These are phyloP conservation scores for Davidsoniella eucalypti DNA, from an alignment of 2,329 filamentous ascomycete genomes.

Conservation along the genomic window DNA sequence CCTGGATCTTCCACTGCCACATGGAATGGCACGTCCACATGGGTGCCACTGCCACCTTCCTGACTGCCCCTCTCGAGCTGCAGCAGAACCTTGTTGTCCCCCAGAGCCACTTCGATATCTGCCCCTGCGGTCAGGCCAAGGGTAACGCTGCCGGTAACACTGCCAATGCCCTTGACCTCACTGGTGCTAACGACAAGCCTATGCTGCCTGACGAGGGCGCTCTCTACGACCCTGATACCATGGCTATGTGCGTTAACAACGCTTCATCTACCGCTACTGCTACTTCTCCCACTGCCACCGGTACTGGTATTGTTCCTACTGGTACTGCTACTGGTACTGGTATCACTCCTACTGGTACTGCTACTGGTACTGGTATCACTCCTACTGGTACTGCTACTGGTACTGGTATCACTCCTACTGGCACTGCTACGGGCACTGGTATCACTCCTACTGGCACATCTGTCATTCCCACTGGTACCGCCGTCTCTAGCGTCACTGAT, in stretches of 20 bases:
- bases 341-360: background rate
- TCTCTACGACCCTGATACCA: constrained; percentile 3
- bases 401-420: background rate
- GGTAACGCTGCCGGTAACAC: constrained; percentile 48
- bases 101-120: constrained; percentile 25
- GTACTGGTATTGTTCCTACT: background rate
- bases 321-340: background rate
- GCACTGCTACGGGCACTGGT: background rate
- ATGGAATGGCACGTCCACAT: constrained; percentile 38
- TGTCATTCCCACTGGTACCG: background rate
- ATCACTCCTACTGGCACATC: background rate
- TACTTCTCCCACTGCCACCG: background rate
- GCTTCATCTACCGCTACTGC: background rate
- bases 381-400: background rate
- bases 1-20: constrained; percentile 34
- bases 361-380: background rate
- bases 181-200: constrained; percentile 16
- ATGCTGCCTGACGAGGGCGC: constrained; percentile 10
- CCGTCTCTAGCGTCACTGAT: no score
- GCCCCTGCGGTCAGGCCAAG: constrained; percentile 22
- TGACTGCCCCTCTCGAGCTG: constrained; percentile 24
- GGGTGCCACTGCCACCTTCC: constrained; percentile 27
- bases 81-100: constrained; percentile 32
- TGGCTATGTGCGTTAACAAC: constrained; percentile 2
- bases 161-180: constrained; percentile 31